Percentiles rank a stretch among this genome's conserved stretches.
These are phyloP conservation scores for Pyrenophora tritici-repentis DNA, from an alignment of 2,329 filamentous ascomycete species.

Conservation along the genomic window DNA sequence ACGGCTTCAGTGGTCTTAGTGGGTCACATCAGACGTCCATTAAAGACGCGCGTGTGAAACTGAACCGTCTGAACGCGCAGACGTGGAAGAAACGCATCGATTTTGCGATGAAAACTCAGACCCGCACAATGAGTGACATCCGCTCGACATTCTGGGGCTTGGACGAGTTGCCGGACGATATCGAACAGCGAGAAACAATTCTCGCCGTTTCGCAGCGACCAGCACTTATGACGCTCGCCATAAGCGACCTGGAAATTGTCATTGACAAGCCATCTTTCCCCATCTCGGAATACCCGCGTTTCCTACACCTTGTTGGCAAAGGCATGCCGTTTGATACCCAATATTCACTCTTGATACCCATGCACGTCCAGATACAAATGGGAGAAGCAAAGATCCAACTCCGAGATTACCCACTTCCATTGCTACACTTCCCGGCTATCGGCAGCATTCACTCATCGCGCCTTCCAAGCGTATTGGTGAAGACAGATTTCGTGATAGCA, in stretches of 20 bases:
- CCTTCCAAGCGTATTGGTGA: slow-evolving; percentile 79
- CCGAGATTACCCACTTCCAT: slow-evolving; percentile 89
- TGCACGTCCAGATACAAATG: slow-evolving; percentile 88
- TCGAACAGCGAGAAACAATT: slow-evolving; percentile 82
- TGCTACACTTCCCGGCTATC: slow-evolving; percentile 86
- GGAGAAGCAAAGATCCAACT: slow-evolving; percentile 85
- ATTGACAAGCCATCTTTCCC: slow-evolving; percentile 95
- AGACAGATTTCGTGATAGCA: slow-evolving; percentile 91
- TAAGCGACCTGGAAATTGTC: slow-evolving; percentile 82
- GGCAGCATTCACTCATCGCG: slow-evolving; percentile 78
- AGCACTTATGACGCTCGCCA: slow-evolving; percentile 76
- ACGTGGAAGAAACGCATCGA: slow-evolving; percentile 95
- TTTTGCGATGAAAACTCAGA: slow-evolving; percentile 70
- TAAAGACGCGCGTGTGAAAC: slow-evolving; percentile 73
- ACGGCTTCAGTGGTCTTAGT: slow-evolving; percentile 73
- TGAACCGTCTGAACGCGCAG: slow-evolving; percentile 81
- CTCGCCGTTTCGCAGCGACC: slow-evolving; percentile 84
- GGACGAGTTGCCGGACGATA: slow-evolving; percentile 79
- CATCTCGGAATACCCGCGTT: slow-evolving; percentile 77
- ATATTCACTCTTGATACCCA: slow-evolving; percentile 86
- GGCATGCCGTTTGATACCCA: slow-evolving; percentile 91
- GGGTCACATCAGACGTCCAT: slow-evolving; percentile 73
- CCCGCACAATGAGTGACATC: slow-evolving; percentile 75
- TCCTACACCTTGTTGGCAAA: slow-evolving; percentile 89
- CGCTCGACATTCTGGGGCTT: slow-evolving; percentile 80